Evolutionary conservation across 2,329 filamentous ascomycete species (phyloP), one percentile per base, ranked within the genome.

Genomic region (Escovopsis sp.): DNA sequence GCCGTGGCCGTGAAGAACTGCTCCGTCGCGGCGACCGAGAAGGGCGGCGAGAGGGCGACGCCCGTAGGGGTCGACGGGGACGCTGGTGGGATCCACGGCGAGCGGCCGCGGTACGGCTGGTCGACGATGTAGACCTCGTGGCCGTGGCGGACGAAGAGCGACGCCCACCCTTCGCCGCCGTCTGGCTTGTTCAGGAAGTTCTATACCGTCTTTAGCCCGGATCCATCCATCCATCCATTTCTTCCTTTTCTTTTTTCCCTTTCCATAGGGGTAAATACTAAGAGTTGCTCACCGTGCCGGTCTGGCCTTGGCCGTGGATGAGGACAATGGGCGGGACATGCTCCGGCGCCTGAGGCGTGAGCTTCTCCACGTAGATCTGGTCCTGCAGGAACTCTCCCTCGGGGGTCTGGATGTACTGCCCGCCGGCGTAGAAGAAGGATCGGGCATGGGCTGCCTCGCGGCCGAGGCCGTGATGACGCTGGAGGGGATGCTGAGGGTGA

Each of bases 311-410:
- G 18, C 67, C 67, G 35, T 67, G 63, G 39, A 69, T 62, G 41
- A 69, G 56, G 26, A 69, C 51, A 32, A 69, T 53, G 1, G 66
- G 65, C 32, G 45, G 50, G 3, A 46, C 36, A 38, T 52, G 53
- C 34, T 4, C 40, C 49, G 30, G 45, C 50, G 32, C 52, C 53
- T 10, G 36, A 18, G 15, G 51, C 45, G 12, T 68, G 66, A 73
- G 58, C 43, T 60, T 60, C 56, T 75, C 72, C 26, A 73, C 68
- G 48, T 75, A 74, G 61, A 74, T 70, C 57, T 75, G 71, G 42
- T 63, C 61, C 26, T 54, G 53, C 19, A 56, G 50, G 36, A 57
- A 37, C 10, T 37, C 35, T 6, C 35, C 35, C 18, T 18, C 9
- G 4, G 18, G 18, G n/a, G 18, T 15, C 23, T 37, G 18, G 7